Evolutionary conservation across 1,284 basidiomycete species (phyloP).

Genomic region (Sanghuangporus weigelae): DNA sequence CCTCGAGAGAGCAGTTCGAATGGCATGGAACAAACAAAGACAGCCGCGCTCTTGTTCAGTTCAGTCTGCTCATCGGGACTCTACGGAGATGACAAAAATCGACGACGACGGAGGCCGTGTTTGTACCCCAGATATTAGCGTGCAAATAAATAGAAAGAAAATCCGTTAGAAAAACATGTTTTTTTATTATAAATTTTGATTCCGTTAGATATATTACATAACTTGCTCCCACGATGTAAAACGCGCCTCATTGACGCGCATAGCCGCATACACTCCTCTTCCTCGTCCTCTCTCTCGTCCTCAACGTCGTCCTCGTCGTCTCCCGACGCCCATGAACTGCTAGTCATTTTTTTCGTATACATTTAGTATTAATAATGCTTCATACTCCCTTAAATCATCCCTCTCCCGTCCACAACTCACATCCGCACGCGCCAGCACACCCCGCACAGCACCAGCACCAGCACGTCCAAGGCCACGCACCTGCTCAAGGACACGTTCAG

Average conservation of each 20-base stretch:
- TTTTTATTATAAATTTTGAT: neutral
- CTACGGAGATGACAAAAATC: neutral
- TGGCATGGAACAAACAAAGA: too few relatives aligned
- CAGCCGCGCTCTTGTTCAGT: too few relatives aligned
- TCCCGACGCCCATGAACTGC: neutral
- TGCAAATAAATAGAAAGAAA: neutral
- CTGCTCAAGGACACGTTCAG: slow-evolving; percentile 2
- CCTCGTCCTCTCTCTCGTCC: neutral
- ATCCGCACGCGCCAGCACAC: slow-evolving; percentile 11
- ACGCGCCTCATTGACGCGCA: neutral
- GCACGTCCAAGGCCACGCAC: neutral
- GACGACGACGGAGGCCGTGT: neutral
- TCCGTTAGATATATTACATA: neutral
- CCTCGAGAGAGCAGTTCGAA: too few relatives aligned
- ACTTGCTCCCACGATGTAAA: neutral
- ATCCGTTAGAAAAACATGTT: neutral
- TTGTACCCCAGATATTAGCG: neutral
- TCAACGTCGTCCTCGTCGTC: neutral
- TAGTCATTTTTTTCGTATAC: neutral
- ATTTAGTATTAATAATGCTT: slow-evolving; percentile 1
- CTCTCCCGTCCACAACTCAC: neutral
- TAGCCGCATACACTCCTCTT: neutral
- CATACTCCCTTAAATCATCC: slow-evolving; percentile 9
- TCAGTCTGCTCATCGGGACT: neutral
- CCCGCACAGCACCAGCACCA: neutral